Base-by-base conservation (phyloP, 768 basidiomycete species). In the Scleroderma citrinum region DNA sequence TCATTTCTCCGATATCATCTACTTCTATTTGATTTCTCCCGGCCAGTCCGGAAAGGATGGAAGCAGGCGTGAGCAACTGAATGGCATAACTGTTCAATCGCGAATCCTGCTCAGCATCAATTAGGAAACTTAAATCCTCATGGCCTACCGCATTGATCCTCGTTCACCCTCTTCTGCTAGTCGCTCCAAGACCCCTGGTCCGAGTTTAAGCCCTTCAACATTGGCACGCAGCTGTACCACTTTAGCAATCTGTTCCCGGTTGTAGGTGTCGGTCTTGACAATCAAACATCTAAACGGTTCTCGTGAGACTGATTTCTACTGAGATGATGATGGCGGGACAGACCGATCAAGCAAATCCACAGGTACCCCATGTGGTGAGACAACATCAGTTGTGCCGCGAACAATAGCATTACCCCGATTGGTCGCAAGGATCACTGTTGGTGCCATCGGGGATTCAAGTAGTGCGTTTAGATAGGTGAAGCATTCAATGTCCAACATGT, bases 401-500 rank as follows among this genome's bases (percentile, higher is more conserved):
- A 99, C 92, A 7, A 92, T 80, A 2, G 90, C 79, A 56, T 92
- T 86, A 3, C 95, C 96, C 19, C 96, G 81, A 65, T 99, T 99
- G 21, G 95, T 96, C 3, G 96, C 96, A 53, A 98, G 76, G 57
- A 99, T 88, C 23, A 99, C 95, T 4, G 96, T 96, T 0, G 96
- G 96, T 3, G 96, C 93, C 84, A 99, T 92, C 2, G 90, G 83
- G 0, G 92, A 93, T 68, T 98, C 96, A 40, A 99, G 78, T 8
- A 97, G 79, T 11, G 92, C 85, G 67, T 98, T 98, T 32, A 99
- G 80, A 70, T 95, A 99, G 5, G 96, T 97, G 74, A 98, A 99
- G 67, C 94, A 97, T 67, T 99, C 96, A 60, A 98, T 94, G 66
- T 99, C 96, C 52, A 99, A 83, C 95, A 98, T 98, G 71, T 99